Conservation (phyloP, 2,329 filamentous ascomycete species). For the Coniochaeta sp. region DNA sequence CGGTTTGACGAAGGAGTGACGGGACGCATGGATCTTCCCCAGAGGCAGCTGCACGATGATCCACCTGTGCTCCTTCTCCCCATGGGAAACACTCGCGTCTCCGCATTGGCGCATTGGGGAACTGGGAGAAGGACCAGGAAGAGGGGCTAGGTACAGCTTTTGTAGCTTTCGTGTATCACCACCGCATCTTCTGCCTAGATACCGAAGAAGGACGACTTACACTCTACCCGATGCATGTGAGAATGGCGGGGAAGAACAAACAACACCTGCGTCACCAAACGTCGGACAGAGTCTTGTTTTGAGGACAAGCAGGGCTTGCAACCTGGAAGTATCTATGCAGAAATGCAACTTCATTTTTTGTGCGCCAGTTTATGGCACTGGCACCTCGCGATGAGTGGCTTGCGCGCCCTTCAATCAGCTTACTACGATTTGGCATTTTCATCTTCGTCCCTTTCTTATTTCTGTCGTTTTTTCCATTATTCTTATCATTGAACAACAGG, state of each 20-base stretch:
- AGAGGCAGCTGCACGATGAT: background rate
- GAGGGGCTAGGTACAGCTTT: background rate
- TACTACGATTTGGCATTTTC: too few relatives aligned
- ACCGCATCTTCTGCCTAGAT: background rate
- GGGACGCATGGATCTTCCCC: background rate
- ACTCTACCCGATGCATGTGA: background rate
- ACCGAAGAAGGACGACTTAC: background rate
- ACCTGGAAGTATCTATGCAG: background rate
- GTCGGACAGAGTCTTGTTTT: background rate
- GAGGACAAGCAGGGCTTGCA: background rate
- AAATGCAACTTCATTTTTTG: background rate
- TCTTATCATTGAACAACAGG: background rate
- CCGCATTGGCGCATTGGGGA: background rate
- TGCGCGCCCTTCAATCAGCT: background rate
- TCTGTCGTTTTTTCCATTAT: too few relatives aligned
- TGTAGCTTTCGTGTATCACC: too few relatives aligned
- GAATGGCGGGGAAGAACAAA: background rate
- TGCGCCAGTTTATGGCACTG: background rate
- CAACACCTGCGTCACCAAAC: background rate
- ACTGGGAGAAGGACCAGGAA: background rate
- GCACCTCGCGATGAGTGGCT: background rate
- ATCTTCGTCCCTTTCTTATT: too few relatives aligned
- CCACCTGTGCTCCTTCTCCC: background rate
- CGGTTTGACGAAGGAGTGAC: background rate
- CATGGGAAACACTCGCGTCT: background rate